These are phyloP conservation scores for Pseudomassariella vexata DNA, from an alignment of 2,329 filamentous ascomycete species.

Conservation along the genomic window DNA sequence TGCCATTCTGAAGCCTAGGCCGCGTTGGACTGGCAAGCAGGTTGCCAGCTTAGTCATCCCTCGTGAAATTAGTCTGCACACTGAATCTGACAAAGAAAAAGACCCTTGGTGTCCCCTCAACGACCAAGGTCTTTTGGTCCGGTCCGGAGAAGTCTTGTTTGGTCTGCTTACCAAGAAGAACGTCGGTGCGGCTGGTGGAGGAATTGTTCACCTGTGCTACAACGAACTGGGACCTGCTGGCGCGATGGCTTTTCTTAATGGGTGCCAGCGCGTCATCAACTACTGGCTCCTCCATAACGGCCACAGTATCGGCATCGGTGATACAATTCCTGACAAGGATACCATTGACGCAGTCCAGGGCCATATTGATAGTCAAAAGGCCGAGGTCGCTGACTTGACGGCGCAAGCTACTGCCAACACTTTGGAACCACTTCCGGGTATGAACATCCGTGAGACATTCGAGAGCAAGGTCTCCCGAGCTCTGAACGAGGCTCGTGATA, in stretches of 20 bases:
- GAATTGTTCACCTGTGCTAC: conserved; percentile 92
- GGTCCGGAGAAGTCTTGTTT: conserved; percentile 83
- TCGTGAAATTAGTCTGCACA: conserved; percentile 73
- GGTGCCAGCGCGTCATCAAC: conserved; percentile 87
- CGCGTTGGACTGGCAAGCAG: conserved; percentile 97
- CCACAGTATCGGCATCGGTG: conserved; percentile 96
- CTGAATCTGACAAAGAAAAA: conserved; percentile 54
- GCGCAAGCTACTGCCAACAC: conserved; percentile 75
- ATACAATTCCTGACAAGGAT: conserved; percentile 83
- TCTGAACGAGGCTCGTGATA: conserved; percentile 91
- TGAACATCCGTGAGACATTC: conserved; percentile 98
- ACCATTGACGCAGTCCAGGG: conserved; percentile 82
- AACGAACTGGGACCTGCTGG: conserved; percentile 85
- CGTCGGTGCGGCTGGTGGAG: conserved; percentile 81
- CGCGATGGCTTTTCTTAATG: conserved; percentile 93
- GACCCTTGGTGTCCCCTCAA: conserved; percentile 53
- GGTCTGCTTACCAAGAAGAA: conserved; percentile 91
- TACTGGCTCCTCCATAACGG: conserved; percentile 97
- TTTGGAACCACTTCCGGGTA: conserved; percentile 90
- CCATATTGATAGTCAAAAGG: conserved; percentile 77
- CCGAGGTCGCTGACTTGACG: conserved; percentile 71
- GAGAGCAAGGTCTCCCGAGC: conserved; percentile 95
- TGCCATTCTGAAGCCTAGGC: conserved; percentile 87
- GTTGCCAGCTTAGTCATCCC: conserved; percentile 92
- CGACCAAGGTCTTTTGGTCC: conserved; percentile 77